phyloP scores from a whole-genome alignment of 192 early-diverging fungal species.

The Podila epicladia region DNA sequence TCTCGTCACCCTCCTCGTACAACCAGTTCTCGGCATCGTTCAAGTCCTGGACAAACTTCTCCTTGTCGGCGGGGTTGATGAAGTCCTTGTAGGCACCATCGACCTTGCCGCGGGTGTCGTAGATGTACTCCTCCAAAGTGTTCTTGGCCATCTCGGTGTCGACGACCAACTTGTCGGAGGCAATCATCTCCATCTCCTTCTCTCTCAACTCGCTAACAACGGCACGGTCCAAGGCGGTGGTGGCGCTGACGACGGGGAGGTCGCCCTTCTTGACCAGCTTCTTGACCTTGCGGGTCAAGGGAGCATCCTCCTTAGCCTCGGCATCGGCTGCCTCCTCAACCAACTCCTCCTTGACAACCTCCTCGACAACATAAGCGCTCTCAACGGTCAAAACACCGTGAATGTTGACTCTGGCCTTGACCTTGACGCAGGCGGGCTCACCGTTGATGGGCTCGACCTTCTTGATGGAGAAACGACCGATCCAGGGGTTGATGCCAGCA shows the following conservation, averaged over 20 bases:
- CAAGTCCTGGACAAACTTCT: slow-evolving; percentile 73
- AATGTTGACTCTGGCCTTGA: slow-evolving; percentile 91
- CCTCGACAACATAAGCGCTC: slow-evolving; percentile 89
- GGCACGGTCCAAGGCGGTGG: slow-evolving; percentile 64
- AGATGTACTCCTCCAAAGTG: slow-evolving; percentile 98
- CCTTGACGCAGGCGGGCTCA: slow-evolving; percentile 86
- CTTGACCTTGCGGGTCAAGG: slow-evolving; percentile 86
- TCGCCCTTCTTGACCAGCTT: slow-evolving; percentile 91
- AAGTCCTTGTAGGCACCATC: slow-evolving; percentile 77
- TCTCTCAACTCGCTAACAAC: slow-evolving; percentile 75
- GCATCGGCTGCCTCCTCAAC: slow-evolving; percentile 53
- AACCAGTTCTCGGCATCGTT: slow-evolving; percentile 95
- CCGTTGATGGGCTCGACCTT: slow-evolving; percentile 79
- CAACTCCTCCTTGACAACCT: slow-evolving; percentile 86
- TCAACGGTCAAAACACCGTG: slow-evolving; percentile 87
- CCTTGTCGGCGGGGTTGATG: slow-evolving; percentile 76
- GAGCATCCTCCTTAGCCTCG: slow-evolving; percentile 44
- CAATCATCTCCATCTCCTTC: slow-evolving; percentile 87
- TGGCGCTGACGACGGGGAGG: slow-evolving; percentile 75
- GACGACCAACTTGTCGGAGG: slow-evolving; percentile 87
- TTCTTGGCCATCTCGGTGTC: slow-evolving; percentile 97
- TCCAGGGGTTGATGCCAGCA: slow-evolving; percentile 78
- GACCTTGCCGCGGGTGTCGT: slow-evolving; percentile 92
- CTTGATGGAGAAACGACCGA: slow-evolving; percentile 90
- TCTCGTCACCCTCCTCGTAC: slow-evolving; percentile 96